Conservation (phyloP, 192 early-diverging fungal genomes). For the Spizellomyces punctatus region DNA sequence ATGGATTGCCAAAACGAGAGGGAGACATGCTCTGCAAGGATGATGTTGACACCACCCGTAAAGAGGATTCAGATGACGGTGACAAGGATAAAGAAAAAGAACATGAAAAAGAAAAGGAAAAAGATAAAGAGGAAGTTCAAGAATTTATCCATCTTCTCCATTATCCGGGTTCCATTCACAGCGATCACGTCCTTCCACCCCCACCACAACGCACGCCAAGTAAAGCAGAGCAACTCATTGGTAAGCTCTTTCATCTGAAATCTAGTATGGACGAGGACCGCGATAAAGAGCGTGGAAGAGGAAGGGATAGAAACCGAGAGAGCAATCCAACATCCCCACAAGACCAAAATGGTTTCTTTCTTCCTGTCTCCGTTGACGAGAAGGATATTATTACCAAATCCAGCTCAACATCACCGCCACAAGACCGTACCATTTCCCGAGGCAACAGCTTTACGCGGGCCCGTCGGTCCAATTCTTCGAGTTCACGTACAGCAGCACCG, state of each 20-base stretch:
- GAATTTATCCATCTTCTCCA: slow-evolving; percentile 33
- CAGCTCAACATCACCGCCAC: slow-evolving; percentile 5
- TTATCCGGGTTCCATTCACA: slow-evolving; percentile 35
- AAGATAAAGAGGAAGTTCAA: slow-evolving; percentile 9
- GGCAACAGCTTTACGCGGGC: not conserved
- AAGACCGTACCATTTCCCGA: not conserved
- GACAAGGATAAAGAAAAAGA: not conserved
- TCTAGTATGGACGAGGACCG: slow-evolving; percentile 4
- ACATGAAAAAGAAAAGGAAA: not conserved
- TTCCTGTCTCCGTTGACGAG: slow-evolving; percentile 6
- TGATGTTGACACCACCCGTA: not conserved
- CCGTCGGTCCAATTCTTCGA: not conserved
- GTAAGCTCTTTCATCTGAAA: slow-evolving; percentile 32
- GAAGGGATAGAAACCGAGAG: not conserved
- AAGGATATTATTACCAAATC: slow-evolving; percentile 4
- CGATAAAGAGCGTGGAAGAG: not conserved
- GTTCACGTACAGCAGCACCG: not conserved
- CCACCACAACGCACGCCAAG: not conserved
- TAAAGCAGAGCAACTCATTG: slow-evolving; percentile 27
- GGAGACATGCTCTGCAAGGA: not conserved
- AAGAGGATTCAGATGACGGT: not conserved
- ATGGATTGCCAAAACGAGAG: not conserved
- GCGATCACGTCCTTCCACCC: slow-evolving; percentile 26
- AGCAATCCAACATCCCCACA: not conserved
- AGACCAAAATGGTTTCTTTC: not conserved